Conservation (phyloP, 2,329 filamentous ascomycete species). For the Mycosphaerella sp. region DNA sequence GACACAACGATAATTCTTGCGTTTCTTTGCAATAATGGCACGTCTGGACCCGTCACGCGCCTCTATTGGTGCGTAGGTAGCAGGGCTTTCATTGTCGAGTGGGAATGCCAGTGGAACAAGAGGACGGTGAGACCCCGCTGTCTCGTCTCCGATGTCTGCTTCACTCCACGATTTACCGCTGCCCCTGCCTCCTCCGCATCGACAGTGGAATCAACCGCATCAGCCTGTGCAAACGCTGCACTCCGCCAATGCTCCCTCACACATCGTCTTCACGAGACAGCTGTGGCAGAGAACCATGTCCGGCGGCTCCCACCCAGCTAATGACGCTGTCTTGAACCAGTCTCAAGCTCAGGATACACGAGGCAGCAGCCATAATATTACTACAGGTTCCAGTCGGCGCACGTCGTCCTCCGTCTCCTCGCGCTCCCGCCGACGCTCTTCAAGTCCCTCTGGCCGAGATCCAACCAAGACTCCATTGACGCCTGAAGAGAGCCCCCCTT, state of each 20-base stretch:
- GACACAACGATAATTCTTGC: conserved; percentile 28
- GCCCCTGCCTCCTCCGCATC: conserved; percentile 15
- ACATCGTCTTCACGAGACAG: conserved; percentile 34
- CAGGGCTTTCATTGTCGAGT: conserved; percentile 29
- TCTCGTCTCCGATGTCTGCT: conserved; percentile 30
- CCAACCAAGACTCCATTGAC: conserved; percentile 32
- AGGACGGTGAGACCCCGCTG: conserved; percentile 28
- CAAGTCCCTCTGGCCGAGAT: conserved; percentile 24
- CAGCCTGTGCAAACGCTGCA: conserved; percentile 24
- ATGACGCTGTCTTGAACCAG: conserved; percentile 29
- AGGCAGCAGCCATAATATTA: conserved; percentile 20
- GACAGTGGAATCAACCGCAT: conserved; percentile 13
- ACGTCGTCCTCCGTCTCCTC: conserved; percentile 29
- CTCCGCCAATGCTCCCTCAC: conserved; percentile 25
- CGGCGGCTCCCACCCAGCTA: conserved; percentile 23
- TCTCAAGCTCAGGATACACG: conserved; percentile 28
- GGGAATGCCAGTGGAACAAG: conserved; percentile 31
- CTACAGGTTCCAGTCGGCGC: conserved; percentile 22
- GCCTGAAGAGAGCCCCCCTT: conserved; percentile 33
- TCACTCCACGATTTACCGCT: conserved; percentile 21
- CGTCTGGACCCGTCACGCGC: conserved; percentile 26
- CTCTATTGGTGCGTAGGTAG: conserved; percentile 26
- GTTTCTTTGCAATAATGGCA: conserved; percentile 27
- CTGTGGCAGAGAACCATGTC: conserved; percentile 36
- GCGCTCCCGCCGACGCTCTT: conserved; percentile 28